Evolutionary conservation across 805 yeast species (phyloP), one percentile per base, ranked within the genome.

Genomic region (Cyberlindnera mississippiensis): DNA sequence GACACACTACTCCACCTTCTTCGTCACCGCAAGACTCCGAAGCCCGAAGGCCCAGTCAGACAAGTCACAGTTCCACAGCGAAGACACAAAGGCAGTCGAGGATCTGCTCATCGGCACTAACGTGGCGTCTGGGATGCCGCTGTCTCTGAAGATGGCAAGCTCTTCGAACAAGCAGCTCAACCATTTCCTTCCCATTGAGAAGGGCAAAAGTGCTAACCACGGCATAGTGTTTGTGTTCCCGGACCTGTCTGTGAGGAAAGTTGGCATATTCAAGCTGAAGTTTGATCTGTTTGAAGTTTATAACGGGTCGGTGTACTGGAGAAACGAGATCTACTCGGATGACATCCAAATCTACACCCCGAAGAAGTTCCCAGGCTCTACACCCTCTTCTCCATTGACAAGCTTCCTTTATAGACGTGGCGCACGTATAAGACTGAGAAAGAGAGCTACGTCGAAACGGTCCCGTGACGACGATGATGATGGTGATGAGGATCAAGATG

Each of bases 321-420:
- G 53, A 31, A 40, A 40, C 40, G 44, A 46, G 16, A 18, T 44
- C 3, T 15, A 33, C 2, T 54, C 61, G 7, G 46, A 49, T 27
- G 51, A 41, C 8, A 55, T 61, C 28, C 56, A 53, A 18, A 60
- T 60, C 7, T 60, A 42, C 34, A 55, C 62, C 4, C 64, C 61
- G 22, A 61, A 61, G 47, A 61, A 60, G 37, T 61, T 60, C 41
- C 64, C 64, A 2, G 65, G 65, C 3, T 52, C 62, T 2, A 40
- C 51, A 6, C 50, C 58, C 0, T 54, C 62, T 4, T 57, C 63
- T 1, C 49, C 57, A 19, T 38, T 61, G 28, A 56, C 62, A 4
- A 44, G 51, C n/a, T 61, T 58, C 38, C 44, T 61, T 11, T 57
- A 49, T 44, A 60, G 59, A 33, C 53, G 55, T 31, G 65, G 65